phyloP scores from a whole-genome alignment of 306 rosid species.

The Senna tora region DNA sequence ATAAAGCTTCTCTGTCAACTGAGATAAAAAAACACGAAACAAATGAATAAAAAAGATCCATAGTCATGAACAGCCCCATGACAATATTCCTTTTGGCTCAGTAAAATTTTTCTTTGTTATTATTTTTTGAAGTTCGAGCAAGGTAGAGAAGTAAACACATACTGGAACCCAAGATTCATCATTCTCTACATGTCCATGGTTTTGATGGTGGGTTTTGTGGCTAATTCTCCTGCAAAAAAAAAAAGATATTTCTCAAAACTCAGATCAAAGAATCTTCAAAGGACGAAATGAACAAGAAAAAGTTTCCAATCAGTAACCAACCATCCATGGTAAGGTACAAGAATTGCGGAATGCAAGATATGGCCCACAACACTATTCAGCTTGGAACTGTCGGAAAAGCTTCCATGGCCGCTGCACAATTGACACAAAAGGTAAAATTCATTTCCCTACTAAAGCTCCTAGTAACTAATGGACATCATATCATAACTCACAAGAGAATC shows the following conservation, averaged over 20 bases:
- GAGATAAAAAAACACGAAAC: conserved; percentile 29
- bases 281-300: conserved; percentile 3
- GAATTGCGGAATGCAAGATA: conserved; percentile 84
- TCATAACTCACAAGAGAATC: neutral
- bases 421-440: neutral
- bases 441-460: no score
- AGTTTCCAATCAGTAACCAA: conserved; percentile 32
- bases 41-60: neutral
- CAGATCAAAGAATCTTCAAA: neutral
- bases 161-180: conserved; percentile 99
- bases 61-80: conserved; percentile 13
- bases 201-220: conserved; percentile 96
- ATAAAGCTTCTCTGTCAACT: conserved; percentile 81
- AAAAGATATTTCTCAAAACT: conserved; percentile 4
- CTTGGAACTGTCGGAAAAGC: conserved; percentile 71
- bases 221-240: conserved; percentile 82
- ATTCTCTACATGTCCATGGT: conserved; percentile 94
- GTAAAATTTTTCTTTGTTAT: neutral
- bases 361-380: conserved; percentile 78
- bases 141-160: conserved; percentile 29
- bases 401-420: conserved; percentile 90
- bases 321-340: conserved; percentile 97
- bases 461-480: neutral
- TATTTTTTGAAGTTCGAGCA: neutral
- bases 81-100: neutral